Evolutionary conservation across 148 eudicot species (phyloP).

Genomic region (Cornus controversa): DNA sequence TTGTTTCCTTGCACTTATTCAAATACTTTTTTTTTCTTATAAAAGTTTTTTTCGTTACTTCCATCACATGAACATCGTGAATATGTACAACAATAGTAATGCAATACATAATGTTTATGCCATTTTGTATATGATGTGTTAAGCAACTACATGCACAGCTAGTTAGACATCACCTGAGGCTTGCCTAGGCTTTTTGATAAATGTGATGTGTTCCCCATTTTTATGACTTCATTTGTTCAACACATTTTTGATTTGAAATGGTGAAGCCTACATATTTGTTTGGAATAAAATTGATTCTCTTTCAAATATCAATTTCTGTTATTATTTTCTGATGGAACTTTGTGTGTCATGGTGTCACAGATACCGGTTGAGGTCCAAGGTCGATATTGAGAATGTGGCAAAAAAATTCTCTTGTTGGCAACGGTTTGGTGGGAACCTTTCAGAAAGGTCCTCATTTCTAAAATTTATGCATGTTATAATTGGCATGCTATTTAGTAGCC

Average conservation of each 20-base stretch:
- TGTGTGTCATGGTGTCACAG: constrained; percentile 33
- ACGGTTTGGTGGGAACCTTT: constrained; percentile 56
- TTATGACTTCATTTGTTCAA: background rate
- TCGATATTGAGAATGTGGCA: constrained; percentile 73
- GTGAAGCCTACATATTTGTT: background rate
- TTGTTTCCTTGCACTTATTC: too few relatives aligned
- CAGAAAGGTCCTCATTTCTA: constrained; percentile 26
- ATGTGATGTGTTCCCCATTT: background rate
- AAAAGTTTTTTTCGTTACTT: too few relatives aligned
- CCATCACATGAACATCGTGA: background rate
- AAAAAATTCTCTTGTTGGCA: constrained; percentile 87
- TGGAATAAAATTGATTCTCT: background rate
- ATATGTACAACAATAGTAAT: background rate
- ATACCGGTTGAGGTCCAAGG: constrained; percentile 87
- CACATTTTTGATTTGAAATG: background rate
- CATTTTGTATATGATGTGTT: background rate
- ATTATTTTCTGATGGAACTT: background rate
- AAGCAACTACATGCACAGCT: background rate
- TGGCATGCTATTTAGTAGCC: background rate
- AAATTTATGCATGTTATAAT: background rate
- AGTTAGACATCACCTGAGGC: background rate
- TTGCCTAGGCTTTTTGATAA: background rate
- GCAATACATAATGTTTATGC: background rate
- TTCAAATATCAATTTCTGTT: background rate
- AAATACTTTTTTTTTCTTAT: background rate